A percentile compares a stretch with the other conserved stretches of the same genome.
phyloP scores from a whole-genome alignment of 2,329 filamentous ascomycete species.

The Pyrenochaeta sp. region DNA sequence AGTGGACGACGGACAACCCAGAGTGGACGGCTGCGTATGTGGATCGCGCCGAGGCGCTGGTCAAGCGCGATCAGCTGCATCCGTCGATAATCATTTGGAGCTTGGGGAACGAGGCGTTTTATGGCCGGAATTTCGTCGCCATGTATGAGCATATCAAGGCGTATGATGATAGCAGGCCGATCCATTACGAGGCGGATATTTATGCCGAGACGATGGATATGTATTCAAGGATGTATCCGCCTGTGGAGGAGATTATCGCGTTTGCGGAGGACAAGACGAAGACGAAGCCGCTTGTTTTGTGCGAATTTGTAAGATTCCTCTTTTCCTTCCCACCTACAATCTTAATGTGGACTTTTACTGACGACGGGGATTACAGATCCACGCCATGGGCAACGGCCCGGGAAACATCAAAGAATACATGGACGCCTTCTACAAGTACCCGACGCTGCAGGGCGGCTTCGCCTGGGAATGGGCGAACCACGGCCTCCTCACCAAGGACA shows the following conservation, averaged over 20 bases:
- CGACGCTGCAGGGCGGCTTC: conserved; percentile 68
- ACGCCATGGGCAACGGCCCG: conserved; percentile 78
- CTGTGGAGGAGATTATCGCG: conserved; percentile 59
- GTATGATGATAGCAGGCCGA: conserved; percentile 64
- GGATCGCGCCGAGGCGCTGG: conserved; percentile 69
- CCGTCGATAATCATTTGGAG: conserved; percentile 76
- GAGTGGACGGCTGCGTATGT: conserved; percentile 70
- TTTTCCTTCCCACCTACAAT: too few relatives aligned
- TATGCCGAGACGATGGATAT: conserved; percentile 69
- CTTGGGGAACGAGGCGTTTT: conserved; percentile 76
- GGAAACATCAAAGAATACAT: conserved; percentile 74
- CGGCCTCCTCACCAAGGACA: conserved; percentile 51
- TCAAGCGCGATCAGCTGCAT: conserved; percentile 75
- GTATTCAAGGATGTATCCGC: conserved; percentile 72
- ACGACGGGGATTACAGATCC: too few relatives aligned
- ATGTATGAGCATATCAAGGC: conserved; percentile 71
- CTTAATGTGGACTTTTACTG: too few relatives aligned
- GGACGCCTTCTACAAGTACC: conserved; percentile 66
- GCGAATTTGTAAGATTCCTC: conserved; percentile 60
- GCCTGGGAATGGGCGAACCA: conserved; percentile 58
- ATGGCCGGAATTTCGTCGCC: conserved; percentile 70
- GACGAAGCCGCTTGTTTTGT: conserved; percentile 64
- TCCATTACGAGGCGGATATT: conserved; percentile 73
- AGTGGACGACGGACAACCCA: conserved; percentile 68
- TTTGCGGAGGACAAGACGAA: conserved; percentile 52